phyloP scores from a whole-genome alignment of 306 rosid species.

The Cicer judaicum region DNA sequence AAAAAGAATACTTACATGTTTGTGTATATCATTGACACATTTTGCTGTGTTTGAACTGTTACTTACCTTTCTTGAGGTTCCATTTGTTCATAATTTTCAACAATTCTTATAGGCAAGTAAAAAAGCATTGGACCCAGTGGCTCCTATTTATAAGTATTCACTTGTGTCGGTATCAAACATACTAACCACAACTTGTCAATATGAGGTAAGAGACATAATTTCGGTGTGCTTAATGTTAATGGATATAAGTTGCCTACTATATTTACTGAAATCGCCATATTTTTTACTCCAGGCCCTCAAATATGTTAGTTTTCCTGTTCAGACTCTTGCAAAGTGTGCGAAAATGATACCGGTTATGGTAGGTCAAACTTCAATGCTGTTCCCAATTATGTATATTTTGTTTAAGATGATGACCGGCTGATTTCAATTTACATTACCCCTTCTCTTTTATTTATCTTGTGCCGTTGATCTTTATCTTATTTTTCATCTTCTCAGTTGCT shows the following conservation, averaged over 20 bases:
- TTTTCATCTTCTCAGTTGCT: conserved; percentile 21
- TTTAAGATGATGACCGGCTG: background rate
- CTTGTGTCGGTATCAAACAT: conserved; percentile 84
- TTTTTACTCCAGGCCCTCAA: conserved; percentile 84
- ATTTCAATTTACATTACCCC: background rate
- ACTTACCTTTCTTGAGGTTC: conserved; percentile 1
- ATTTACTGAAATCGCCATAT: conserved; percentile 11
- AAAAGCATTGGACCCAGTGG: conserved; percentile 77
- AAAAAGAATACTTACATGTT: conserved; percentile 1
- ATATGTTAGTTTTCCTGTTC: conserved; percentile 97
- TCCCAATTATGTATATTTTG: conserved; percentile 18
- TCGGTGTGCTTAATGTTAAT: conserved; percentile 3
- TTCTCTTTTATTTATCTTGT: conserved; percentile 25
- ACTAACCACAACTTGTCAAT: conserved; percentile 94
- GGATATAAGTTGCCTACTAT: conserved; percentile 20
- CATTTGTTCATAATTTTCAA: conserved; percentile 32
- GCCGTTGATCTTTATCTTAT: conserved; percentile 26
- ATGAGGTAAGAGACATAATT: conserved; percentile 65
- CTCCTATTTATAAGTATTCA: conserved; percentile 86
- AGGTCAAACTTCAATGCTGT: conserved; percentile 39
- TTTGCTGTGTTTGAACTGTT: conserved; percentile 28
- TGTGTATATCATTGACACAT: background rate
- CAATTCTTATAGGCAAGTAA: conserved; percentile 68
- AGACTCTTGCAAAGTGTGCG: conserved; percentile 96
- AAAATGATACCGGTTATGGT: conserved; percentile 99